phyloP scores from a whole-genome alignment of 2,329 filamentous ascomycete species.

The Tolypocladium sp. region DNA sequence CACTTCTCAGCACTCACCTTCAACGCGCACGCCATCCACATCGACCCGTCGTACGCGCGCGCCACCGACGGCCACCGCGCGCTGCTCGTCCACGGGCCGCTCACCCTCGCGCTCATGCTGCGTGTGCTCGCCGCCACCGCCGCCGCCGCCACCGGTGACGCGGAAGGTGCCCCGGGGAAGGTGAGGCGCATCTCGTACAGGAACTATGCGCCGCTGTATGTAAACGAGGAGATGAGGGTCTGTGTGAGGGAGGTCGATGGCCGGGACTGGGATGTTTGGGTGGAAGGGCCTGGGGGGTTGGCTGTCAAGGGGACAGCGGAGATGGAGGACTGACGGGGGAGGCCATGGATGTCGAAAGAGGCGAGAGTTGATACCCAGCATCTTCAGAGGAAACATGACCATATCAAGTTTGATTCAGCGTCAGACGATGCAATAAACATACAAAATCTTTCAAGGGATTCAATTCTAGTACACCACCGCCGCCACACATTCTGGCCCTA shows the following conservation, averaged over 20 bases:
- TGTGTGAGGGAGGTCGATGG: conserved; percentile 43
- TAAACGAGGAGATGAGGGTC: conserved; percentile 58
- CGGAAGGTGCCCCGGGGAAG: conserved; percentile 5
- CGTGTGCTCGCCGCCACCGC: conserved; percentile 40
- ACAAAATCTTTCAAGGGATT: neutral
- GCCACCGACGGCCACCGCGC: conserved; percentile 65
- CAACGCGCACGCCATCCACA: conserved; percentile 87
- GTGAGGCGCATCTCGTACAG: conserved; percentile 62
- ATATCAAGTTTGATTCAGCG: neutral
- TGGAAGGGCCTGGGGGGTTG: conserved; percentile 50
- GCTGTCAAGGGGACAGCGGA: conserved; percentile 49
- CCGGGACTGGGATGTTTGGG: conserved; percentile 52
- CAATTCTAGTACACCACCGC: neutral
- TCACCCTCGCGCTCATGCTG: conserved; percentile 70
- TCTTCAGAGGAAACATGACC: neutral
- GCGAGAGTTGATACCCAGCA: neutral
- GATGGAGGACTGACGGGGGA: conserved; percentile 5
- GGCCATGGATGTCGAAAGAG: neutral
- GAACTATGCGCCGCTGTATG: conserved; percentile 76
- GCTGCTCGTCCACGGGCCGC: conserved; percentile 78
- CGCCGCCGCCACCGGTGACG: conserved; percentile 8
- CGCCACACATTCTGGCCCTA: neutral
- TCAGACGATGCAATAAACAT: neutral
- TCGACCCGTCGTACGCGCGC: conserved; percentile 63
- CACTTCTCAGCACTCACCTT: conserved; percentile 85